Percentiles rank a stretch among this genome's conserved stretches.
phyloP scores from a whole-genome alignment of 371 early-diverging fungal species.

The Rhizomucor miehei region DNA sequence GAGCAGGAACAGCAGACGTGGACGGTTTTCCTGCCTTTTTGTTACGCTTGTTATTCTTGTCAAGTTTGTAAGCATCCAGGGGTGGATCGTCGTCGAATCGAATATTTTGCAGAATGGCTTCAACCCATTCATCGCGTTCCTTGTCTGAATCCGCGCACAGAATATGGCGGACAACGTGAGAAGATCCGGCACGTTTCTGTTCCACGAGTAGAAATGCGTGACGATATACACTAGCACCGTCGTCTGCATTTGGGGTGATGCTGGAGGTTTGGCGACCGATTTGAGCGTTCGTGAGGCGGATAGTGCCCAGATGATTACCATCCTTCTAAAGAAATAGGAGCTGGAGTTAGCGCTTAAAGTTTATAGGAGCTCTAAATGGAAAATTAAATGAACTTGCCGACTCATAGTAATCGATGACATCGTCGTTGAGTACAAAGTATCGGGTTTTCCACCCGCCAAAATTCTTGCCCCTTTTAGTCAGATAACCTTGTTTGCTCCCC shows the following conservation, averaged over 20 bases:
- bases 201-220: slow-evolving; percentile 83
- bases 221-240: slow-evolving; percentile 61
- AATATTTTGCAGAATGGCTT: slow-evolving; percentile 56
- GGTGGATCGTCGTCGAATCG: slow-evolving; percentile 23
- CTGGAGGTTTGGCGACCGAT: slow-evolving; percentile 44
- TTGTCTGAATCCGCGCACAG: slow-evolving; percentile 86
- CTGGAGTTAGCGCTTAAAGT: too few relatives aligned
- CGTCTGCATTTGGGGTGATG: slow-evolving; percentile 21
- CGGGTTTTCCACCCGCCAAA: slow-evolving; percentile 87
- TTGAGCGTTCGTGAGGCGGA: slow-evolving; percentile 47
- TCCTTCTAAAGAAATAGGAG: slow-evolving; percentile 45
- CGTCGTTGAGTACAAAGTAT: slow-evolving; percentile 65
- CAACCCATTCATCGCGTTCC: slow-evolving; percentile 90
- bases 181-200: slow-evolving; percentile 59
- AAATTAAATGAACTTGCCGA: slow-evolving; percentile 39
- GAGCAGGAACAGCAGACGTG: slow-evolving; percentile 21
- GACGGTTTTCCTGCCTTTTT: slow-evolving; percentile 36
- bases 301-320: slow-evolving; percentile 55
- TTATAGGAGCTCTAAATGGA: background rate
- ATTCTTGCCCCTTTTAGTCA: slow-evolving; percentile 84
- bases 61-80: slow-evolving; percentile 1
- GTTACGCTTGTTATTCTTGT: slow-evolving; percentile 20
- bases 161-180: slow-evolving; percentile 67
- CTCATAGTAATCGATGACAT: slow-evolving; percentile 72
- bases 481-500: slow-evolving; percentile 65